Base-by-base conservation (phyloP, 176 grass and related monocot species). In the Areca catechu region DNA sequence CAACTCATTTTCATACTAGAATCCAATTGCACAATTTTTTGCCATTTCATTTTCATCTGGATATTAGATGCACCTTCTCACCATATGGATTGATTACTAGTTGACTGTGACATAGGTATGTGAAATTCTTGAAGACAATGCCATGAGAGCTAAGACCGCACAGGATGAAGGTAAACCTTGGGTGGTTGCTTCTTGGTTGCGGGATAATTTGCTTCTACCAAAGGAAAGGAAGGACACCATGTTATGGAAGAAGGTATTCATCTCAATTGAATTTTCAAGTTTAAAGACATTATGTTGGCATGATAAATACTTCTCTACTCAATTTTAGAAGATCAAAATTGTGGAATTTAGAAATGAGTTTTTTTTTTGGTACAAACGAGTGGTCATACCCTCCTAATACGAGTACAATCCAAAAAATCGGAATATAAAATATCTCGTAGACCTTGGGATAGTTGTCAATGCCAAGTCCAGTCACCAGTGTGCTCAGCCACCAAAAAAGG, bases 71-170 rank as follows among this genome's bases (percentile, higher is more conserved):
- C 34, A 43, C 10, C 9, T 43, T 43, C 10, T 43, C 9, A 43
- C 10, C 7, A 5, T 43, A 10, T 14, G 7, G 9, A 43, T 10
- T 43, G 34, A 43, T 43, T 43, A 14, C 34, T 43, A 12, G 34
- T 10, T 43, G 34, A 43, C 7, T 43, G 34, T 9, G 34, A 55
- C 60, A 50, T 61, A 97, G 92, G 80, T 90, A 16, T 97, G 92
- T 77, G 92, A 97, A 71, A 82, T 97, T 47, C 89, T 94, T 62
- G 74, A 94, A 88, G 83, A 94, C 71, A 88, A 84, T 81, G 80
- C 74, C 15, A 16, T 51, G 56, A 76, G 54, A 54, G 25, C 49
- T 3, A 76, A 79, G 61, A 69, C 52, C 20, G 82, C 57, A 15
- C 75, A 73, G 48, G 50, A 71, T 24, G 60, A 74, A 49, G 69